Evolutionary conservation across 352 stramenopile genomes (phyloP), one percentile per base, ranked within the genome.

Genomic region (Pythium plurisporium): DNA sequence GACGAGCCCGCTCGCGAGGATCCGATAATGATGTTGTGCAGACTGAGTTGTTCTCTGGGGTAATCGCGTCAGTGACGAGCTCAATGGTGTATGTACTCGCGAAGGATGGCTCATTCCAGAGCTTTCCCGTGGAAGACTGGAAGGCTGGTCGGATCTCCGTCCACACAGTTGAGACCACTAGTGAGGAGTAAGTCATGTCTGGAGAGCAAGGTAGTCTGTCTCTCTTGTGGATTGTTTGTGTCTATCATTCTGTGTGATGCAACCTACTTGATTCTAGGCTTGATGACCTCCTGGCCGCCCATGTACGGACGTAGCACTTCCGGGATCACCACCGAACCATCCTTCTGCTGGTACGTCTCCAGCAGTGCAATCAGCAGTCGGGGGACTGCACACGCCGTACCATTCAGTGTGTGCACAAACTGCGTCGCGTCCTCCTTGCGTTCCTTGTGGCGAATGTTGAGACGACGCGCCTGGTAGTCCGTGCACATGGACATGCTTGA

Each of bases 331-430:
- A 96, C 85, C n/a, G n/a, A n/a, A 29, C 87, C 87, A 52, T 94
- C 82, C 42, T 72, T 51, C 51, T 90, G 72, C 67, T 95, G 86
- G 56, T 92, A 86, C 19, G 76, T 95, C 54, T 96, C 87, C 31
- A 94, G 73, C 47, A 96, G 60, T 59, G 76, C 86, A 55, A 95
- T 87, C n/a, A 96, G 65, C 42, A 95, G 64, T 0, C 87, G 80
- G 26, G 87, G 86, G 6, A 95, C 72, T 2, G 87, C 87, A 53
- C 83, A 83, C 3, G 84, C 86, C 17, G 87, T 96, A 40, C 81
- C 86, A 53, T 96, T 96, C 19, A 96, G 69, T 14, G 86, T 96
- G 72, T 95, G 86, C 43, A 91, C 85, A 51, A 95, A 96, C 46
- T 79, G 69, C 14, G 77, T 84, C 15, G 65, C 45, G 33, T 88